phyloP scores from a whole-genome alignment of 345 rosid genomes.

The Heritiera fomes region DNA sequence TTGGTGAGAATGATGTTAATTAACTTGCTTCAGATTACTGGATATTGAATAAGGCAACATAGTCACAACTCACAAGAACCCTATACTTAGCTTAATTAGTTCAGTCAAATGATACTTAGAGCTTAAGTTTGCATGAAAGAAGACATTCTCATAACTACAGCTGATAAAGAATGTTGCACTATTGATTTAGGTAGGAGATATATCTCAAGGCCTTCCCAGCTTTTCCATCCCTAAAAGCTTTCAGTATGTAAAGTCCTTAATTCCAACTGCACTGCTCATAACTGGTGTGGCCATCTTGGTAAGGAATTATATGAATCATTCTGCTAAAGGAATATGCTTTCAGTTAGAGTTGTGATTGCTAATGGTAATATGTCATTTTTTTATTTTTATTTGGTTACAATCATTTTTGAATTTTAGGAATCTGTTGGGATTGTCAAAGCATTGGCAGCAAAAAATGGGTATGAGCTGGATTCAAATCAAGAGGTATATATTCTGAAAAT shows the following conservation, averaged over 20 bases:
- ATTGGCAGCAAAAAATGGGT: conserved; percentile 93
- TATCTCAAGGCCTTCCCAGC: conserved; percentile 91
- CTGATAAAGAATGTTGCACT: conserved; percentile 27
- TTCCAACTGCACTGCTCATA: conserved; percentile 88
- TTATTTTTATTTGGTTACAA: conserved; percentile 16
- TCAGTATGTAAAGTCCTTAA: conserved; percentile 61
- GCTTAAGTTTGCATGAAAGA: neutral
- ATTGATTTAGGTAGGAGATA: conserved; percentile 80
- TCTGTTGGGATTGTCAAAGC: conserved; percentile 99
- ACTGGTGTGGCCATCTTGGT: conserved; percentile 99
- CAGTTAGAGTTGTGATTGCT: conserved; percentile 13
- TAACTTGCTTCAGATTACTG: neutral
- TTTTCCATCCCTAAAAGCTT: conserved; percentile 81
- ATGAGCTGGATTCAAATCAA: conserved; percentile 90
- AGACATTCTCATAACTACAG: neutral
- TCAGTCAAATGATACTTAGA: neutral
- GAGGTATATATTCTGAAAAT: conserved; percentile 41
- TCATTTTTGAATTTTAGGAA: conserved; percentile 54
- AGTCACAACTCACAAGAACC: neutral
- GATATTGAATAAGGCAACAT: neutral
- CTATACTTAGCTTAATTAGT: neutral
- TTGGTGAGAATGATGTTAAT: conserved; percentile 55
- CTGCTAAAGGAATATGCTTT: conserved; percentile 12
- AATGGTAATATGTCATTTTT: neutral
- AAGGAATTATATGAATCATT: conserved; percentile 35